phyloP scores from a whole-genome alignment of 225 moss, liverwort and hornwort species.

The Rhytidiadelphus loreus region DNA sequence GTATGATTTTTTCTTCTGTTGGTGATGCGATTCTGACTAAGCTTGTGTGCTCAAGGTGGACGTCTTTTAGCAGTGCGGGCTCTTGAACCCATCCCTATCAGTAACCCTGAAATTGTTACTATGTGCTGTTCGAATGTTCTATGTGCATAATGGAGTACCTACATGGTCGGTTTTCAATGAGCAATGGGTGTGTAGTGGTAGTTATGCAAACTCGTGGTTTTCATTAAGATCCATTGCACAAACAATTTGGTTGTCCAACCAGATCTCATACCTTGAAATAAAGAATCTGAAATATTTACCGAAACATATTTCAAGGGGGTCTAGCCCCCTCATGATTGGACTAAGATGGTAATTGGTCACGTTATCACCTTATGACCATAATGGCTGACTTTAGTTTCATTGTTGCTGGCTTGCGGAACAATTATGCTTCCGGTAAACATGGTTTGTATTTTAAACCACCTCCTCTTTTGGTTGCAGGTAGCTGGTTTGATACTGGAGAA shows the following conservation, averaged over 20 bases:
- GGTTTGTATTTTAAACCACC: neutral
- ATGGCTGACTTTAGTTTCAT: neutral
- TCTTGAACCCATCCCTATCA: neutral
- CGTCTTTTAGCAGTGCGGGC: neutral
- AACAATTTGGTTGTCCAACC: neutral
- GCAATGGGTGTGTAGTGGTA: neutral
- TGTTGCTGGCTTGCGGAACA: neutral
- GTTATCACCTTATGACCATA: neutral
- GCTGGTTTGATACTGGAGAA: conserved; percentile 83
- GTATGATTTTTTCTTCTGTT: neutral
- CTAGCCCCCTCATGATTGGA: neutral
- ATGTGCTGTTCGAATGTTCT: neutral
- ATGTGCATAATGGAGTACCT: neutral
- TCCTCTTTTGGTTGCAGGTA: conserved; percentile 34
- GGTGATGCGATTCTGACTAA: neutral
- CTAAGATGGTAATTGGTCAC: neutral
- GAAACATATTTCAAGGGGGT: neutral
- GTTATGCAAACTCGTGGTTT: neutral
- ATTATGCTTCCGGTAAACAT: neutral
- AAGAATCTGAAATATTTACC: neutral
- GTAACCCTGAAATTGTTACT: too few relatives aligned
- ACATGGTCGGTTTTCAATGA: neutral
- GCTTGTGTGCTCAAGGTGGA: neutral
- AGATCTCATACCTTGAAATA: neutral
- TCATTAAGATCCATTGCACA: neutral